Evolutionary conservation across 2,329 filamentous ascomycete species (phyloP).

Genomic region (Parastagonospora avenae): DNA sequence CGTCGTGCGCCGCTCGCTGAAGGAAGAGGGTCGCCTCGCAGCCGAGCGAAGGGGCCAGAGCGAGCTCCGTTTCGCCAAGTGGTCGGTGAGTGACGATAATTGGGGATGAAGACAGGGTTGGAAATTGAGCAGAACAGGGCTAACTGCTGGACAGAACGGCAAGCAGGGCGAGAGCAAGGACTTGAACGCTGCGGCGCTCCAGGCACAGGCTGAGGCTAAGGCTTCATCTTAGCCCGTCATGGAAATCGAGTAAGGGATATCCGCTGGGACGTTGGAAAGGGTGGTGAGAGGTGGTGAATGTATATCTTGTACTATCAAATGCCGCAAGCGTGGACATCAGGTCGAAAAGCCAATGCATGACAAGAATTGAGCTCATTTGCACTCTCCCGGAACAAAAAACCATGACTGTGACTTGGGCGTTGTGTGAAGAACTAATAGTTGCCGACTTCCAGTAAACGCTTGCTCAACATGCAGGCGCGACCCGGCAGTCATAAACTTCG

Average conservation of each 20-base stretch:
- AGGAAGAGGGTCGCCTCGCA: conserved; percentile 86
- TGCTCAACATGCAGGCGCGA: conserved; percentile 14
- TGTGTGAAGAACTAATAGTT: conserved; percentile 7
- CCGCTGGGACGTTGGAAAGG: conserved; percentile 7
- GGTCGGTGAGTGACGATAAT: conserved; percentile 74
- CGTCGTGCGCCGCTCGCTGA: conserved; percentile 93
- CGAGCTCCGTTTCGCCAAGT: conserved; percentile 91
- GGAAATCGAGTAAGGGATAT: conserved; percentile 7
- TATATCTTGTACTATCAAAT: conserved; percentile 47
- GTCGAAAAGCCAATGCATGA: conserved; percentile 35
- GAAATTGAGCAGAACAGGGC: conserved; percentile 30
- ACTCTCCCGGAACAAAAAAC: conserved; percentile 2
- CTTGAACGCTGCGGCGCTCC: conserved; percentile 62
- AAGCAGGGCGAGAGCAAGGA: conserved; percentile 88
- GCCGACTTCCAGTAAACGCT: conserved; percentile 4
- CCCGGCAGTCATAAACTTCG: conserved; percentile 33
- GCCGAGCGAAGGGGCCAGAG: conserved; percentile 90
- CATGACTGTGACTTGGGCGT: conserved; percentile 9
- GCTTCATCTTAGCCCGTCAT: conserved; percentile 45
- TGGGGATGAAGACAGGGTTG: conserved; percentile 9
- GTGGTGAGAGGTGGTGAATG: conserved; percentile 25
- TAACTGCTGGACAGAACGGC: conserved; percentile 71
- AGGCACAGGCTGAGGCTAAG: conserved; percentile 52
- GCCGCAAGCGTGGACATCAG: conserved; percentile 20
- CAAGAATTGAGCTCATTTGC: conserved; percentile 27